Percentiles rank a stretch among this genome's conserved stretches.
Conservation (phyloP, 2,329 filamentous ascomycete species). For the Venturia oleaginea region DNA sequence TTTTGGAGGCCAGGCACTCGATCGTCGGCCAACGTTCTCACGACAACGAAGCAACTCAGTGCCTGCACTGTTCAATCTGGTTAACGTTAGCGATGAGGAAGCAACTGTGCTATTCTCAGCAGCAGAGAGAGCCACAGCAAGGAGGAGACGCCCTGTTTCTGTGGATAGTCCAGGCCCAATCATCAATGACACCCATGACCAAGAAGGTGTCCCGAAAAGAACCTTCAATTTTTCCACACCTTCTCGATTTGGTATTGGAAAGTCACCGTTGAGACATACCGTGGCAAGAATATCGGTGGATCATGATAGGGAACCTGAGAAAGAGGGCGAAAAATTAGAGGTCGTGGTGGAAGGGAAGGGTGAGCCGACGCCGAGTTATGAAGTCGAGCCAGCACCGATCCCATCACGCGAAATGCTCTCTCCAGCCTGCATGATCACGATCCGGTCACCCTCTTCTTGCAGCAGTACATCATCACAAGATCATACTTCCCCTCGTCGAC, state of each 20-base stretch:
- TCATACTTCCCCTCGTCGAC: conserved; percentile 5
- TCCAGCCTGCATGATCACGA: neutral
- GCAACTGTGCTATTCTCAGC: conserved; percentile 13
- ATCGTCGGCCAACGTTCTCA: conserved; percentile 4
- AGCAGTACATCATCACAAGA: neutral
- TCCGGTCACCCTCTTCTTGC: conserved; percentile 2
- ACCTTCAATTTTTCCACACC: conserved; percentile 12
- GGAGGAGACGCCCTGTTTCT: conserved; percentile 10
- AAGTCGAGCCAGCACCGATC: conserved; percentile 9
- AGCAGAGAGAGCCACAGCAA: conserved; percentile 11
- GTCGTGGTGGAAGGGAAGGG: neutral
- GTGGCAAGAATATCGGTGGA: neutral
- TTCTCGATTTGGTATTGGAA: conserved; percentile 11
- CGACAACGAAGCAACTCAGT: conserved; percentile 14
- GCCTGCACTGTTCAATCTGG: conserved; percentile 7
- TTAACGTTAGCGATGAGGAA: conserved; percentile 6
- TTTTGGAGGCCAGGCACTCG: neutral
- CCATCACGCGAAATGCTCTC: neutral
- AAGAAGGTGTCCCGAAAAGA: neutral
- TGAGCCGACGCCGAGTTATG: neutral
- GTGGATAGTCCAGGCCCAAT: conserved; percentile 13
- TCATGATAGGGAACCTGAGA: neutral
- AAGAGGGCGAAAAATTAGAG: neutral
- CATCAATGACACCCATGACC: neutral
- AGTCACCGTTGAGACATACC: neutral